phyloP scores from a whole-genome alignment of 805 yeast genomes.

The Allodekkera sacchari region DNA sequence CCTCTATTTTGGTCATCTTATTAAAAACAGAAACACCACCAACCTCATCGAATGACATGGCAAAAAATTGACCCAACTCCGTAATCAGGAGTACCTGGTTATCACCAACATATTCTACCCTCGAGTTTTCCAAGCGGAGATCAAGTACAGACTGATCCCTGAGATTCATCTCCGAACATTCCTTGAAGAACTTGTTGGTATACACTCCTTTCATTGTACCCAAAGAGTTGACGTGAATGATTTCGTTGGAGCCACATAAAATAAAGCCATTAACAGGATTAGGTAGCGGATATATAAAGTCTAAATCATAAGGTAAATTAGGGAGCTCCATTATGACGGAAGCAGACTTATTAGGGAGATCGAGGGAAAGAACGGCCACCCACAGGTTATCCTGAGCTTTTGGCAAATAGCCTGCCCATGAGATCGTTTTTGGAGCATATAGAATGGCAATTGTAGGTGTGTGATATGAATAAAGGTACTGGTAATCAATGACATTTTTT shows the following conservation, averaged over 20 bases:
- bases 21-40: conserved; percentile 28
- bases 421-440: conserved; percentile 26
- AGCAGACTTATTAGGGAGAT: conserved; percentile 45
- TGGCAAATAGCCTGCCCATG: conserved; percentile 76
- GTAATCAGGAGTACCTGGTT: conserved; percentile 32
- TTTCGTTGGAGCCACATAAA: conserved; percentile 64
- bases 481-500: conserved; percentile 57
- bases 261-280: conserved; percentile 65
- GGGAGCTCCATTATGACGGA: conserved; percentile 61
- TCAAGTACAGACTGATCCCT: conserved; percentile 42
- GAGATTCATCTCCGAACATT: conserved; percentile 31
- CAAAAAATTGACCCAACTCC: conserved; percentile 35
- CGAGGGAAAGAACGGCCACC: conserved; percentile 60
- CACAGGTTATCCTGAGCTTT: conserved; percentile 53
- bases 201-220: conserved; percentile 60
- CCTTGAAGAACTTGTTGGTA: conserved; percentile 45
- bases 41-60: conserved; percentile 24
- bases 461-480: conserved; percentile 63
- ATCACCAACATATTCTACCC: conserved; percentile 26
- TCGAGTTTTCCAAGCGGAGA: conserved; percentile 48
- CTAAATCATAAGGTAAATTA: conserved; percentile 68
- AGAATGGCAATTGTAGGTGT: conserved; percentile 59
- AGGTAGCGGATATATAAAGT: conserved; percentile 52
- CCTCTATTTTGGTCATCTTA: conserved; percentile 13
- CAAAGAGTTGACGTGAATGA: conserved; percentile 72